Evolutionary conservation across 2,329 filamentous ascomycete species (phyloP).

Genomic region (Fusarium siculi): DNA sequence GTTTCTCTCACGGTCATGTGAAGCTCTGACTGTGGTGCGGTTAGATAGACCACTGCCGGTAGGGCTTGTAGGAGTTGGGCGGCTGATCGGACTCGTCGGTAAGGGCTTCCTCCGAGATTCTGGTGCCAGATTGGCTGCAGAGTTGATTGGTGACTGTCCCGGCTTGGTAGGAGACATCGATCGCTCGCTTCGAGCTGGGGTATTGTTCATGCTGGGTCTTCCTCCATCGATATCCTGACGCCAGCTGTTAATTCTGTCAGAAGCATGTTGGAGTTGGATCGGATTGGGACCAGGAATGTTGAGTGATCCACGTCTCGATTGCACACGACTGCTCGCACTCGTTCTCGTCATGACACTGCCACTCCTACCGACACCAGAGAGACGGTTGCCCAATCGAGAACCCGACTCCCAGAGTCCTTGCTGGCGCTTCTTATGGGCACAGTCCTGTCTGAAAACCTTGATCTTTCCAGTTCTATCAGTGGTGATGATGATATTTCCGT

Average conservation of each 20-base stretch:
- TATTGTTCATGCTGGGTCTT: constrained; percentile 52
- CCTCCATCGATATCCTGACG: constrained; percentile 71
- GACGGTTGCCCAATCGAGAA: constrained; percentile 78
- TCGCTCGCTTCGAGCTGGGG: constrained; percentile 60
- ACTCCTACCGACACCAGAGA: constrained; percentile 68
- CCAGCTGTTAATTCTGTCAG: constrained; percentile 90
- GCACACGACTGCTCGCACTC: constrained; percentile 59
- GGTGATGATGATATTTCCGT: constrained; percentile 92
- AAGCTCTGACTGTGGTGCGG: constrained; percentile 39
- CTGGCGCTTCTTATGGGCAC: constrained; percentile 81
- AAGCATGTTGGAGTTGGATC: constrained; percentile 49
- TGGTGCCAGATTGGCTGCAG: constrained; percentile 54
- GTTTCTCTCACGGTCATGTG: constrained; percentile 42
- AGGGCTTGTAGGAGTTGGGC: constrained; percentile 51
- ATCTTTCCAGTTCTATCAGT: constrained; percentile 89
- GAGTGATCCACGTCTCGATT: constrained; percentile 67
- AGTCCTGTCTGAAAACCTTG: constrained; percentile 96
- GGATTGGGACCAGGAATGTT: constrained; percentile 46
- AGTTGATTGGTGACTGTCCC: constrained; percentile 50
- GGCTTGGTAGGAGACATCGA: constrained; percentile 66
- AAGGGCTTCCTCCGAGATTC: constrained; percentile 60
- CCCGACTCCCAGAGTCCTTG: constrained; percentile 81
- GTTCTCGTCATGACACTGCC: constrained; percentile 66
- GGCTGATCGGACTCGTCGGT: constrained; percentile 46
- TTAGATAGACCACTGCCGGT: constrained; percentile 48